phyloP scores from a whole-genome alignment of 495 filamentous ascomycete species.

The Rostrohypoxylon terebratum region DNA sequence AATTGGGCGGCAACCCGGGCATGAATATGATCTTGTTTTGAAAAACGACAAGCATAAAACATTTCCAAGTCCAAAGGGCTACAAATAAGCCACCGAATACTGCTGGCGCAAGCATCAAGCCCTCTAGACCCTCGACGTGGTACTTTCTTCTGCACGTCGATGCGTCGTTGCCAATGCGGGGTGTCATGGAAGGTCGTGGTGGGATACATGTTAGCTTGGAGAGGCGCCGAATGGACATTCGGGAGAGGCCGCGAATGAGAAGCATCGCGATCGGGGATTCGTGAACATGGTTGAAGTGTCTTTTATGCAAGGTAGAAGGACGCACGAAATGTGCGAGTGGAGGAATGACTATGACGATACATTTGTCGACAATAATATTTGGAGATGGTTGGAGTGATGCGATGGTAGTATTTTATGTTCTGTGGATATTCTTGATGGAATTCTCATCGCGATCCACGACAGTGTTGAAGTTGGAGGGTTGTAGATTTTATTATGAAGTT shows the following conservation, averaged over 20 bases:
- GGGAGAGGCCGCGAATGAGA: slow-evolving; percentile 30
- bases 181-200: slow-evolving; percentile 42
- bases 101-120: slow-evolving; percentile 70
- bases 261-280: slow-evolving; percentile 40
- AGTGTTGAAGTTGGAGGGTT: slow-evolving; percentile 16
- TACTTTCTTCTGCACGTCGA: slow-evolving; percentile 45
- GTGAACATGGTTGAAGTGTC: slow-evolving; percentile 36
- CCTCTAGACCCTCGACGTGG: slow-evolving; percentile 67
- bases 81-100: slow-evolving; percentile 75
- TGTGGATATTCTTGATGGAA: slow-evolving; percentile 4
- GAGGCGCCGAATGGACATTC: slow-evolving; percentile 35
- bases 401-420: neutral
- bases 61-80: slow-evolving; percentile 81
- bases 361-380: slow-evolving; percentile 31
- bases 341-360: slow-evolving; percentile 36
- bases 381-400: slow-evolving; percentile 22
- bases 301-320: slow-evolving; percentile 38
- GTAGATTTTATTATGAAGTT: neutral
- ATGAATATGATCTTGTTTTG: slow-evolving; percentile 91
- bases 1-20: slow-evolving; percentile 73
- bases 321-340: slow-evolving; percentile 41
- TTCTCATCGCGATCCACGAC: slow-evolving; percentile 8
- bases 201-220: slow-evolving; percentile 31
- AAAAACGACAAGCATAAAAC: slow-evolving; percentile 80
- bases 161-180: slow-evolving; percentile 39